These are phyloP conservation scores for Umbelopsis isabellina DNA, from an alignment of 192 early-diverging fungal genomes.

Conservation along the genomic window DNA sequence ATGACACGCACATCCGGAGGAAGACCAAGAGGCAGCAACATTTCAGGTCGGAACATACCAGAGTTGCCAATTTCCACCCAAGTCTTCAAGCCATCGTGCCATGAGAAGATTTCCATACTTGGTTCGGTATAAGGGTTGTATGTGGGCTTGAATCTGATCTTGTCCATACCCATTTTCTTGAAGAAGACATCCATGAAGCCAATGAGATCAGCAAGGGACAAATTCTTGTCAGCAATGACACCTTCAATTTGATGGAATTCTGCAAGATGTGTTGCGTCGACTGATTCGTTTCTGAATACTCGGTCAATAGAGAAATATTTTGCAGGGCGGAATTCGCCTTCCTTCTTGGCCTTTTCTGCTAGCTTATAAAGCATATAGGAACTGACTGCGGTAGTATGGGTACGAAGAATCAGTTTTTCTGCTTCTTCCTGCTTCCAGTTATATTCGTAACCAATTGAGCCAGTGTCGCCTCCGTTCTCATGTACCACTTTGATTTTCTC, in stretches of 20 bases:
- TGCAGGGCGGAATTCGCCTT: constrained; percentile 79
- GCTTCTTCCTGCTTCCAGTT: constrained; percentile 93
- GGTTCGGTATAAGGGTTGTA: constrained; percentile 99
- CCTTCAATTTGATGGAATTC: constrained; percentile 99
- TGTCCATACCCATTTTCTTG: constrained; percentile 91
- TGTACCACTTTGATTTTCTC: constrained; percentile 92
- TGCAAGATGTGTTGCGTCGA: constrained; percentile 98
- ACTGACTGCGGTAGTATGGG: constrained; percentile 95
- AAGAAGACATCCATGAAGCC: constrained; percentile 97
- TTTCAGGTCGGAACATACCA: constrained; percentile 99
- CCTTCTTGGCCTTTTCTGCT: constrained; percentile 72
- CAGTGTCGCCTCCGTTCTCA: constrained; percentile 86
- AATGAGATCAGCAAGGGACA: constrained; percentile 96
- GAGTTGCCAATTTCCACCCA: constrained; percentile 99
- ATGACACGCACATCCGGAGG: constrained; percentile 93
- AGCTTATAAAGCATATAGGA: constrained; percentile 93
- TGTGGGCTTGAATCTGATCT: constrained; percentile 98
- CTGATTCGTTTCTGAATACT: constrained; percentile 97
- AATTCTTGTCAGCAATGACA: constrained; percentile 92
- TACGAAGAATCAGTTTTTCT: constrained; percentile 90
- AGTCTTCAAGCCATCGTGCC: constrained; percentile 81
- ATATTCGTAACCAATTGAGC: constrained; percentile 94
- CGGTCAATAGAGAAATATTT: constrained; percentile 99
- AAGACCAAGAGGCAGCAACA: constrained; percentile 94
- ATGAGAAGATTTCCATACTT: constrained; percentile 99